phyloP scores from a whole-genome alignment of 176 grass and related monocot species.

The Musa schizocarpa region DNA sequence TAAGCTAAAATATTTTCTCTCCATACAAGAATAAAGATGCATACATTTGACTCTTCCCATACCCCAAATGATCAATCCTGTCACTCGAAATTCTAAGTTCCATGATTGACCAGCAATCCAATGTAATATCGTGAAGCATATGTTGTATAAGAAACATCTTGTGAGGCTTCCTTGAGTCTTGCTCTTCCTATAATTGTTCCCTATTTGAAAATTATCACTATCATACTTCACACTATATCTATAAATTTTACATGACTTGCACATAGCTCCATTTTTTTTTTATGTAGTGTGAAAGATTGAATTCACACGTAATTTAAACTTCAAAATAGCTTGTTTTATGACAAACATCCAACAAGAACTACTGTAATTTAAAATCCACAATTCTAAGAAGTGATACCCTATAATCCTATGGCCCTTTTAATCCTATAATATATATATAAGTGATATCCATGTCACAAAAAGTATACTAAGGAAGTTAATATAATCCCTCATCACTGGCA shows the following conservation, averaged over 20 bases:
- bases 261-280: background rate
- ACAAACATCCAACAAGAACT: background rate
- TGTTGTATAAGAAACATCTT: too few relatives aligned
- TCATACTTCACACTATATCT: too few relatives aligned
- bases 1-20: too few relatives aligned
- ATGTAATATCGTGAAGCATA: too few relatives aligned
- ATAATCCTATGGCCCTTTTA: background rate
- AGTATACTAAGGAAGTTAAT: background rate
- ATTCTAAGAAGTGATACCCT: background rate
- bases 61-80: too few relatives aligned
- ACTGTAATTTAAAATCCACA: background rate
- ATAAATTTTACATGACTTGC: background rate
- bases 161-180: too few relatives aligned
- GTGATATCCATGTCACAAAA: background rate
- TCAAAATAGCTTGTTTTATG: background rate
- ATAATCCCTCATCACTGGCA: background rate
- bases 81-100: too few relatives aligned
- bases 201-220: too few relatives aligned
- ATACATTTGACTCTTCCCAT: too few relatives aligned
- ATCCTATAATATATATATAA: background rate
- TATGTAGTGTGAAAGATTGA: background rate
- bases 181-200: too few relatives aligned
- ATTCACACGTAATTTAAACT: background rate
- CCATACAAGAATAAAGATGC: too few relatives aligned
- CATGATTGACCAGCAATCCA: too few relatives aligned